Base-by-base conservation (phyloP, 1,284 basidiomycete species). In the Pyrrhoderma lamaoense region DNA sequence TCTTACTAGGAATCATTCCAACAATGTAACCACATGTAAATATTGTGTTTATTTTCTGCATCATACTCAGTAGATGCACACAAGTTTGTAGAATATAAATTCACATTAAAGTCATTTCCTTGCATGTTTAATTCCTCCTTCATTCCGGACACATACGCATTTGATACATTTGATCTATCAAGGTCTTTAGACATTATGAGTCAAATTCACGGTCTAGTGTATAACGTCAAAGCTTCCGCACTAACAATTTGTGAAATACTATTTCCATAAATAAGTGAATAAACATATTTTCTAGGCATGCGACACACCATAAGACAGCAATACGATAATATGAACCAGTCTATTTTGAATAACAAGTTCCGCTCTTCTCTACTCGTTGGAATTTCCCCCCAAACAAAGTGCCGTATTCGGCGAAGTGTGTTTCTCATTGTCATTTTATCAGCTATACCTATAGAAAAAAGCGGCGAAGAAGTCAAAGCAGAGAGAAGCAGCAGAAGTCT, bases 71-170 rank as follows among this genome's bases (percentile, higher is more conserved):
- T 42, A 9, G 39, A 27, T 47, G 57, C 22, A 47, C 16, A 8
- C 19, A 13, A 22, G 19, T 18, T 11, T 25, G 23, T 21, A 39
- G 50, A 21, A n/a, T 8, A 3, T 22, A 25, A 11, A 58, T 62
- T 23, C 16, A 78, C 82, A 63, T 89, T 89, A 62, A 78, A 80
- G 54, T 89, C 73, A 39, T 77, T 83, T 27, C 85, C 85, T 45
- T 72, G 66, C 77, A 89, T 82, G 53, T 73, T 60, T 31, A 90
- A 72, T 42, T 88, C 85, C 64, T 90, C 84, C 58, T 77, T 81
- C 87, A 92, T 89, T 2, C 88, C 89, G 3, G 84, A 87, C 14
- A 91, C 85, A 63, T 86, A 87, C 7, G 82, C 81, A 64, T 85
- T 84, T 53, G 72, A 70, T 38, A 85, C 70, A 62, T 84, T 84